Evolutionary conservation across 306 rosid genomes (phyloP), one percentile per base, ranked within the genome.

Genomic region (Casuarina glauca): DNA sequence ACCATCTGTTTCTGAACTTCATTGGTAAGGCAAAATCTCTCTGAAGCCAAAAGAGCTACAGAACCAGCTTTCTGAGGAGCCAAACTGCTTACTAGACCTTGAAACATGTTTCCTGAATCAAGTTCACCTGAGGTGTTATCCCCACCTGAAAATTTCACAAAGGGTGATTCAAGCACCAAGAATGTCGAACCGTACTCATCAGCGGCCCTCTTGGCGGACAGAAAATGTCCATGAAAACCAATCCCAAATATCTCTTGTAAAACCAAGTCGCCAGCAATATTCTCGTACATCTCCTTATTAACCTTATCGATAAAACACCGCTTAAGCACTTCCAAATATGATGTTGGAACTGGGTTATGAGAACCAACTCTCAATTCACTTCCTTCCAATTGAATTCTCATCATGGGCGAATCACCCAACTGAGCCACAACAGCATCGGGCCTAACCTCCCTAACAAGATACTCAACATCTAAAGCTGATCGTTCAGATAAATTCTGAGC

Each of bases 361-460:
- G 76, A 72, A 48, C 80, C 76, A 78, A 78, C 72, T n/a, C 36
- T 45, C 39, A 78, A 44, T 35, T 52, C 83, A 73, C 49, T 57
- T 54, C 76, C 86, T 67, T 83, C 91, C 0, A 83, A 74, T 5
- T 76, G 88, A 73, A 86, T 74, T 74, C 80, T 85, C 0, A 82
- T 46, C 43, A 69, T 69, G 1, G 88, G 79, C 6, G 86, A 85
- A 72, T 43, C 57, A 26, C 80, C 86, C 39, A 87, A 76, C 76
- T 89, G 96, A 4, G 89, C 88, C 17, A 91, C 71, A 52, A 93
- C 96, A 7, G 90, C 94, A n/a, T 91, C 97, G 45, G 96, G 97
- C 58, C 61, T 87, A 42, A 93, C 75, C 72, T 81, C 93, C 64
- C 87, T 74, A 39, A 93, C 84, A 39, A 91, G 87, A 46, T 80